Conservation (phyloP, 495 filamentous ascomycete genomes). For the Trichoderma gamsii region DNA sequence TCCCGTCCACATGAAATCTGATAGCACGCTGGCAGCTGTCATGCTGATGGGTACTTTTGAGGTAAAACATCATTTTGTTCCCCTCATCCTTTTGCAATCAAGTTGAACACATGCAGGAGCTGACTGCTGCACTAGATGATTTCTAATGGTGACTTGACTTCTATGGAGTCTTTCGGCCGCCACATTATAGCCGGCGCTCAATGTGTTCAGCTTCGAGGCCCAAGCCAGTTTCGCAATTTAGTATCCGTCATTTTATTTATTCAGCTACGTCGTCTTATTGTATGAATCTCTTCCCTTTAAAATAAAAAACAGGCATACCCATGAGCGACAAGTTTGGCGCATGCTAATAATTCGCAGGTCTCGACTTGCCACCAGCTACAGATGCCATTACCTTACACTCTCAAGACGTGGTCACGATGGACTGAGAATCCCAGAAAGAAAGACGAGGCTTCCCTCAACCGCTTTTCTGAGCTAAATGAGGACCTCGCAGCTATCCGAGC, state of each 20-base stretch:
- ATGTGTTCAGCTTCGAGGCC: not conserved
- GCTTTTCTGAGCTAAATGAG: not conserved
- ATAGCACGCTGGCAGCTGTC: not conserved
- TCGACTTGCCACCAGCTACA: not conserved
- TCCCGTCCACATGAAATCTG: not conserved
- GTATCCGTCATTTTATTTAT: not conserved
- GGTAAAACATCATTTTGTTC: not conserved
- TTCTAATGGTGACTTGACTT: not conserved
- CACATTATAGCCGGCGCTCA: not conserved
- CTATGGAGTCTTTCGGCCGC: not conserved
- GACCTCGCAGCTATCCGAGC: not conserved
- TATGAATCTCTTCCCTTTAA: not conserved
- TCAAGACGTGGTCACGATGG: not conserved
- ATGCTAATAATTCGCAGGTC: not conserved
- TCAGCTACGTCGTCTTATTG: not conserved
- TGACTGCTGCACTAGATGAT: not conserved
- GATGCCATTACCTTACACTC: not conserved
- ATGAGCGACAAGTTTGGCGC: not conserved
- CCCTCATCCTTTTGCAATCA: not conserved
- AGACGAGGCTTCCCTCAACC: not conserved
- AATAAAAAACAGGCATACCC: not conserved
- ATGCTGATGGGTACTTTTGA: not conserved
- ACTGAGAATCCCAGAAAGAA: not conserved
- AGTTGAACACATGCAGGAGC: not conserved
- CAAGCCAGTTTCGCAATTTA: not conserved